Percentiles rank a stretch among this genome's conserved stretches.
These are phyloP conservation scores for Rhizophora mangle DNA, from an alignment of 345 rosid genomes.

Conservation along the genomic window DNA sequence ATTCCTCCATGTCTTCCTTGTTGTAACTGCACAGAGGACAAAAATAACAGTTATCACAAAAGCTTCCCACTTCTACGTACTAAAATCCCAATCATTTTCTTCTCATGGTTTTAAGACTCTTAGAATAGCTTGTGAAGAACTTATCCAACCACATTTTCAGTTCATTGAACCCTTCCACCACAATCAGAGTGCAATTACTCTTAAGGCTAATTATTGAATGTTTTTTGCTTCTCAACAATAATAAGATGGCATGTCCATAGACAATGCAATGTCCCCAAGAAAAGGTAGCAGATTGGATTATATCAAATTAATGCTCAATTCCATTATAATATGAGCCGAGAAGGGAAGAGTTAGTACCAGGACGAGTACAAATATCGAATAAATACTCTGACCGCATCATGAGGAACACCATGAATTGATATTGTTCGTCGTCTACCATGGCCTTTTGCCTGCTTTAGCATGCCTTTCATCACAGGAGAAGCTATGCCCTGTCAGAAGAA, in stretches of 20 bases:
- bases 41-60: constrained; percentile 15
- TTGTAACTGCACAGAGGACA: constrained; percentile 55
- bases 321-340: not conserved
- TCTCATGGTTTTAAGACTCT: no score
- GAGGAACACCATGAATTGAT: constrained; percentile 67
- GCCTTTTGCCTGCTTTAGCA: constrained; percentile 58
- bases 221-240: no score
- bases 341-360: constrained; percentile 37
- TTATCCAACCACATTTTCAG: not conserved
- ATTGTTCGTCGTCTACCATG: constrained; percentile 44
- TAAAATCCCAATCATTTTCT: no score
- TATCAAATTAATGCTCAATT: not conserved
- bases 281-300: no score
- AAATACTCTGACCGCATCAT: constrained; percentile 67
- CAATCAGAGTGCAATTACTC: not conserved
- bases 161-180: not conserved
- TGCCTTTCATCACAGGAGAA: constrained; percentile 69
- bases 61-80: no score
- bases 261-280: no score
- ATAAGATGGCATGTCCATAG: no score
- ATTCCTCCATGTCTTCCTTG: constrained; percentile 61
- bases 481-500: constrained; percentile 62
- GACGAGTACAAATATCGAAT: constrained; percentile 80
- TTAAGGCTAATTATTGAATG: not conserved
- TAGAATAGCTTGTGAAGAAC: no score